Evolutionary conservation across 306 rosid genomes (phyloP).

Genomic region (Adenanthera pavonina): DNA sequence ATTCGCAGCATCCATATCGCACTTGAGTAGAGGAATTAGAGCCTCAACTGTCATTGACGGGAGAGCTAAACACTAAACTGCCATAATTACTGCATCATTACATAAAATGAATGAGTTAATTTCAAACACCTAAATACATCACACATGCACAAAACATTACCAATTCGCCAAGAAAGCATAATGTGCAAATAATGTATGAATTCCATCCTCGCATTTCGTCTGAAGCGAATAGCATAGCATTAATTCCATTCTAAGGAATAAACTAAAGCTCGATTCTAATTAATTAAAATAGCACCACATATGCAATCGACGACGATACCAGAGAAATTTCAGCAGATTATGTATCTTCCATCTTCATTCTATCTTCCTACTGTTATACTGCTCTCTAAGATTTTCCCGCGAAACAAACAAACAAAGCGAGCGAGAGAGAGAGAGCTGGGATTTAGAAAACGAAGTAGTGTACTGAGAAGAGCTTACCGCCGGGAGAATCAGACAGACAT

Average conservation of each 20-base stretch:
- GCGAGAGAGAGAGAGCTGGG: neutral
- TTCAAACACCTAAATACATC: neutral
- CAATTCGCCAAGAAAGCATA: neutral
- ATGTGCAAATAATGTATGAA: neutral
- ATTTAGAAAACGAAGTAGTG: neutral
- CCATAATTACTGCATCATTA: slow-evolving; percentile 27
- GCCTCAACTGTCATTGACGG: slow-evolving; percentile 48
- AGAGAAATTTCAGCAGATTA: neutral
- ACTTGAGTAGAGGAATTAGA: slow-evolving; percentile 49
- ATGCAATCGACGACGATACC: neutral
- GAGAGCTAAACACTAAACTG: slow-evolving; percentile 22
- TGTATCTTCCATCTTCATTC: neutral
- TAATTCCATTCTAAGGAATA: neutral
- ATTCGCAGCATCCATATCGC: slow-evolving; percentile 2
- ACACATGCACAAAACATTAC: neutral
- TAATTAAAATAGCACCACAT: neutral
- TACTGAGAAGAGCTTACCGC: neutral
- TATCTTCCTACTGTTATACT: neutral
- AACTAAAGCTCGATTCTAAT: neutral
- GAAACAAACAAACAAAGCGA: neutral
- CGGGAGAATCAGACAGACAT: neutral
- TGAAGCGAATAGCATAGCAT: neutral
- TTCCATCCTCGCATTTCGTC: neutral
- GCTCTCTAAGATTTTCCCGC: neutral
- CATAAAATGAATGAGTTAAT: slow-evolving; percentile 10